Evolutionary conservation across 75 land plant species (phyloP).

Genomic region (Gnetum montanum): DNA sequence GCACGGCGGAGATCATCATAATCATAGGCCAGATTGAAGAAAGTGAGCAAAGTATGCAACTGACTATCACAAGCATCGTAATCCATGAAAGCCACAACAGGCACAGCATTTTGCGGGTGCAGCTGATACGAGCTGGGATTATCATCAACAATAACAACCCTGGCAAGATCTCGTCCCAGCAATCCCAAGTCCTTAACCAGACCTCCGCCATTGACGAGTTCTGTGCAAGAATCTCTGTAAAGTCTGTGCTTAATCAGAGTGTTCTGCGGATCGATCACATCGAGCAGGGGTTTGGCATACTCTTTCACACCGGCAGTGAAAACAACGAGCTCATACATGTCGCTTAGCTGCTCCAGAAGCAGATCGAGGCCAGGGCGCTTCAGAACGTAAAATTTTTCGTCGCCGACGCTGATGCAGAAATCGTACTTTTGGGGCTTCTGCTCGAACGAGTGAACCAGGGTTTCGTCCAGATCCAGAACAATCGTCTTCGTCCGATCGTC

Average conservation of each 20-base stretch:
- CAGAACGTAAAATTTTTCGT: constrained; percentile 57
- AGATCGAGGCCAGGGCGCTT: constrained; percentile 62
- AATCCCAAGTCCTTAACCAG: constrained; percentile 63
- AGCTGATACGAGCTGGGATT: constrained; percentile 60
- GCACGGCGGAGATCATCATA: constrained; percentile 43
- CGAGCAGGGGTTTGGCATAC: constrained; percentile 72
- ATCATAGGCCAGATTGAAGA: constrained; percentile 19
- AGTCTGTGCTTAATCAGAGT: constrained; percentile 47
- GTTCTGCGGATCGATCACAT: constrained; percentile 36
- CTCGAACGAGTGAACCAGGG: constrained; percentile 39
- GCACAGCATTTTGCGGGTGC: constrained; percentile 73
- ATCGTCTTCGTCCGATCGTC: constrained; percentile 24
- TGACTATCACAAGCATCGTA: constrained; percentile 56
- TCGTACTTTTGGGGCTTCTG: constrained; percentile 38
- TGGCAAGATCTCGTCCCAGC: constrained; percentile 46
- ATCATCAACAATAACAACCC: constrained; percentile 72
- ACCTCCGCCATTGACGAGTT: constrained; percentile 34
- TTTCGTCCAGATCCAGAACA: constrained; percentile 66
- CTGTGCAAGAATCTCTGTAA: constrained; percentile 67
- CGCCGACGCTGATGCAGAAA: constrained; percentile 31
- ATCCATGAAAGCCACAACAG: constrained; percentile 54
- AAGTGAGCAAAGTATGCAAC: constrained; percentile 25
- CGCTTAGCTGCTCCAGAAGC: constrained; percentile 11
- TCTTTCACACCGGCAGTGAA: constrained; percentile 76
- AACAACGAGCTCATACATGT: constrained; percentile 61